Percentiles rank a stretch among this genome's conserved stretches.
Conservation (phyloP, 257 asterid species). For the Solanum chiquidenum region DNA sequence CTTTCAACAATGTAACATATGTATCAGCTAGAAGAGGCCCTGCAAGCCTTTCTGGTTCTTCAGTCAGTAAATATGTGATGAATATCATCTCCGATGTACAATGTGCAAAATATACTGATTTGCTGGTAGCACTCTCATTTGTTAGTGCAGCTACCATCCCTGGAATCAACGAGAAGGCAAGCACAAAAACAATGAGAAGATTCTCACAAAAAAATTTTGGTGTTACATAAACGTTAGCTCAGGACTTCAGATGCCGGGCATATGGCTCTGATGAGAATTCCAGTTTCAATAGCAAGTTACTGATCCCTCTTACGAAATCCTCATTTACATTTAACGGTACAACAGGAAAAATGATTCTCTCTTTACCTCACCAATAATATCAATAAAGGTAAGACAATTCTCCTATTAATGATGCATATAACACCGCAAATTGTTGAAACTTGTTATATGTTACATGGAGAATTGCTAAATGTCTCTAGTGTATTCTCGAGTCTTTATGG, state of each 20-base stretch:
- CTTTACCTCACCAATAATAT: neutral
- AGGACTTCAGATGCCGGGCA: neutral
- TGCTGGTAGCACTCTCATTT: slow-evolving; percentile 85
- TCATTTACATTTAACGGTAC: neutral
- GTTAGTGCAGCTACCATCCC: slow-evolving; percentile 94
- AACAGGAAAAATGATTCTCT: neutral
- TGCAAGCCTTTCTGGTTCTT: slow-evolving; percentile 90
- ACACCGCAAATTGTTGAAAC: neutral
- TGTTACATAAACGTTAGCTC: neutral
- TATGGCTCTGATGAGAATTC: neutral
- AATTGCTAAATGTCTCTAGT: neutral
- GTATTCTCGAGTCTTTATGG: neutral
- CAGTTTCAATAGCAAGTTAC: neutral
- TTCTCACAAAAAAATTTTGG: neutral
- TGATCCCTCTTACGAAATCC: neutral
- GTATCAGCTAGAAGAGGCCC: slow-evolving; percentile 92
- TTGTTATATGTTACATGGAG: neutral
- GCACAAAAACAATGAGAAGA: neutral
- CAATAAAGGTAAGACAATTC: neutral
- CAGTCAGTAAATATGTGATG: slow-evolving; percentile 68
- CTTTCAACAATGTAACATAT: slow-evolving; percentile 75
- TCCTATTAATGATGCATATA: neutral
- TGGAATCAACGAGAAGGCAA: neutral
- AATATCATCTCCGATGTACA: slow-evolving; percentile 93
- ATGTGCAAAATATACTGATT: slow-evolving; percentile 88